Conservation (phyloP, 2,329 filamentous ascomycete species). For the Xylaria sp. region DNA sequence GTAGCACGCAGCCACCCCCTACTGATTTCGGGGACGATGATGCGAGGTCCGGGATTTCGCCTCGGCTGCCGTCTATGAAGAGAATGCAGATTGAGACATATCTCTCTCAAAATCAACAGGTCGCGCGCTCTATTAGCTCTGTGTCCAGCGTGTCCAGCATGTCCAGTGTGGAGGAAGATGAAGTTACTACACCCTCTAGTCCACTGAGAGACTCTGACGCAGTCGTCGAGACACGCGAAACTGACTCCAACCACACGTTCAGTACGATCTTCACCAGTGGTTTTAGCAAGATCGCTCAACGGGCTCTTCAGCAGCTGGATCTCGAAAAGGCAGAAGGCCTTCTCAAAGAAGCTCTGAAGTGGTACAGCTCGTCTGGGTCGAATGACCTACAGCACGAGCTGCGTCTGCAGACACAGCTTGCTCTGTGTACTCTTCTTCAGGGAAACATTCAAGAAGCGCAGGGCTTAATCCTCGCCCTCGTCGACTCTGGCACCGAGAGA, state of each 20-base stretch:
- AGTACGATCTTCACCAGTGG: slow-evolving; percentile 35
- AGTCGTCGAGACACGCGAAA: slow-evolving; percentile 10
- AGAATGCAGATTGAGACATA: slow-evolving; percentile 35
- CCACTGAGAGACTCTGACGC: slow-evolving; percentile 1
- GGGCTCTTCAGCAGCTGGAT: slow-evolving; percentile 35
- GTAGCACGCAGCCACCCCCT: slow-evolving; percentile 31
- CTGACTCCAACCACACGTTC: slow-evolving; percentile 22
- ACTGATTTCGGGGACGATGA: slow-evolving; percentile 37
- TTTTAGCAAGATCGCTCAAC: slow-evolving; percentile 36
- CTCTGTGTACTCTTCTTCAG: slow-evolving; percentile 33
- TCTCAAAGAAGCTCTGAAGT: slow-evolving; percentile 35
- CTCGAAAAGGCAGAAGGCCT: slow-evolving; percentile 32
- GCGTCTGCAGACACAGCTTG: slow-evolving; percentile 36
- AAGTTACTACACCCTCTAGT: background rate
- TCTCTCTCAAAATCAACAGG: slow-evolving; percentile 26
- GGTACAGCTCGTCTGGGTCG: slow-evolving; percentile 33
- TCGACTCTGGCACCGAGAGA: slow-evolving; percentile 20
- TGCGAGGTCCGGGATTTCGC: slow-evolving; percentile 24
- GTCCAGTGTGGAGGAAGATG: slow-evolving; percentile 2
- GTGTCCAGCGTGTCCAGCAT: background rate
- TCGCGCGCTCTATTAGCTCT: slow-evolving; percentile 19
- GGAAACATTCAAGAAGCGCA: slow-evolving; percentile 32
- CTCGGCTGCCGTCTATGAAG: slow-evolving; percentile 34
- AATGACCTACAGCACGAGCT: slow-evolving; percentile 29
- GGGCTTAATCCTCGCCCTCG: slow-evolving; percentile 26